Conservation (phyloP, 1,284 basidiomycete species). For the Apiotrichum porosum region DNA sequence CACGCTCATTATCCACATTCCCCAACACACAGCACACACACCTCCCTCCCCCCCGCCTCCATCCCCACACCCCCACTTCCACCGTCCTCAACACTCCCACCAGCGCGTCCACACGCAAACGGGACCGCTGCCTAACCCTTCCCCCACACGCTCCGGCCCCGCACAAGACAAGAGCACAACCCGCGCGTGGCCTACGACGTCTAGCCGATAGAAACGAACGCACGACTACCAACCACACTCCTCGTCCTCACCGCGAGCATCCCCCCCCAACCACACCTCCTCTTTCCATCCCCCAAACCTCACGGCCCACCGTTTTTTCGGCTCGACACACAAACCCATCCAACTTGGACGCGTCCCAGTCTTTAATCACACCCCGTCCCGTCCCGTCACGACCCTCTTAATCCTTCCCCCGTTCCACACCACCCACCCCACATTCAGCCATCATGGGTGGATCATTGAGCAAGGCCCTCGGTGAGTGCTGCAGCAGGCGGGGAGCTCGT, state of each 20-base stretch:
- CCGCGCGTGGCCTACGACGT: too few species aligned
- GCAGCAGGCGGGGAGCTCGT: not conserved
- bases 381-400: too few species aligned
- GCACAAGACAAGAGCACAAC: too few species aligned
- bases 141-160: too few species aligned
- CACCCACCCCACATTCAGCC: not conserved
- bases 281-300: not conserved
- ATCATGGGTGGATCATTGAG: constrained; percentile 52
- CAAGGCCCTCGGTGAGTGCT: constrained; percentile 45
- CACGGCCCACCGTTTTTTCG: not conserved
- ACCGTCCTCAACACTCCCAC: not conserved
- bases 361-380: not conserved
- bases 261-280: not conserved
- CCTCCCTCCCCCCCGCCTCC: not conserved
- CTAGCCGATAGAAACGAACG: too few species aligned
- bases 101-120: not conserved
- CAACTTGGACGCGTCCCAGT: not conserved
- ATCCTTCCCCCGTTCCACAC: not conserved
- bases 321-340: not conserved
- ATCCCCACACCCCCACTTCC: not conserved
- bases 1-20: too few species aligned
- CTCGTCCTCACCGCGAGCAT: not conserved
- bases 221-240: too few species aligned
- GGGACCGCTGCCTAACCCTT: too few species aligned
- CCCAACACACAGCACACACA: not conserved